These are phyloP conservation scores for Beauveria medogensis DNA, from an alignment of 2,329 filamentous ascomycete genomes.

Conservation along the genomic window DNA sequence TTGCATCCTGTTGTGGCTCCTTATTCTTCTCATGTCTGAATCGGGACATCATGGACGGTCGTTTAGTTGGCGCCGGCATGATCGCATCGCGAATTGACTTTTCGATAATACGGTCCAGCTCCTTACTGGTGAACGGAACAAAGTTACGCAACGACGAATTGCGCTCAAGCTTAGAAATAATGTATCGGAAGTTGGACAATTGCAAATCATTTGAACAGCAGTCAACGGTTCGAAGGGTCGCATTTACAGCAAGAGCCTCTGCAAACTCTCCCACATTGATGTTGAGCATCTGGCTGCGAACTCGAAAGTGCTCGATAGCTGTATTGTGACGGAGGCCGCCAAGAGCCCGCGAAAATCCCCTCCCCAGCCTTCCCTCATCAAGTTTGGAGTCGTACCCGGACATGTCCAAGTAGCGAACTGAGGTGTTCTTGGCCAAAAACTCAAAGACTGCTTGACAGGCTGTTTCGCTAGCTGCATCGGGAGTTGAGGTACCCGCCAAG, in stretches of 20 bases:
- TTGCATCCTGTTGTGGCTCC: slow-evolving; percentile 21
- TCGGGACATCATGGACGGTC: slow-evolving; percentile 27
- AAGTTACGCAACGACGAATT: slow-evolving; percentile 38
- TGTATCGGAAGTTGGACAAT: slow-evolving; percentile 40
- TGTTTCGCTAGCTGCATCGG: slow-evolving; percentile 36
- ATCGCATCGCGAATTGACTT: slow-evolving; percentile 25
- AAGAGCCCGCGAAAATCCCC: slow-evolving; percentile 43
- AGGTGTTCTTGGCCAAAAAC: slow-evolving; percentile 44
- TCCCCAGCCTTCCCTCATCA: slow-evolving; percentile 48
- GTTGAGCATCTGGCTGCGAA: slow-evolving; percentile 49
- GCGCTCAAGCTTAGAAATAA: slow-evolving; percentile 35
- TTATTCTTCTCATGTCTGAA: slow-evolving; percentile 24
- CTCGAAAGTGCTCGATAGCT: slow-evolving; percentile 40
- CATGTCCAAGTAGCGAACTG: slow-evolving; percentile 45
- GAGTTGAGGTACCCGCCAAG: slow-evolving; percentile 45
- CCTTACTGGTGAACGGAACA: slow-evolving; percentile 31
- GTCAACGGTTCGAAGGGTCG: slow-evolving; percentile 43
- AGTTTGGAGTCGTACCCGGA: slow-evolving; percentile 50
- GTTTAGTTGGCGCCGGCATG: slow-evolving; percentile 19
- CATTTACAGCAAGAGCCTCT: slow-evolving; percentile 40
- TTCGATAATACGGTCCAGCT: slow-evolving; percentile 27
- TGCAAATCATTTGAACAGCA: slow-evolving; percentile 49
- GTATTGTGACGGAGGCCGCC: slow-evolving; percentile 37
- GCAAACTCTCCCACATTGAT: slow-evolving; percentile 46
- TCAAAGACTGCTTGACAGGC: slow-evolving; percentile 40